These are phyloP conservation scores for Monosporascus sp. DNA, from an alignment of 2,329 filamentous ascomycete species.

Conservation along the genomic window DNA sequence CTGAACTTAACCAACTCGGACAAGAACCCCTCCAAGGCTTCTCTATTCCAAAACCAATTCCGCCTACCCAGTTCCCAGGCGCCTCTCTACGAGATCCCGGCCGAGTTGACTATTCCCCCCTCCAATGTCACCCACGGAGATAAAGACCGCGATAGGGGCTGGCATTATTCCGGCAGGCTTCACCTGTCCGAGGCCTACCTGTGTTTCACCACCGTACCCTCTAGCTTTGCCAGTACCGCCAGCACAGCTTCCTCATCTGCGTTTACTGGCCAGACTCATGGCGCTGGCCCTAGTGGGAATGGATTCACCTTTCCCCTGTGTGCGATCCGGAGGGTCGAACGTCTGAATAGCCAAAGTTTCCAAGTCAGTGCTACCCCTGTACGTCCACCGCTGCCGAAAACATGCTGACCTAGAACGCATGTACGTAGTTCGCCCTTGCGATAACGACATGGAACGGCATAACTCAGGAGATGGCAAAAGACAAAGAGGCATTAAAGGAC, in stretches of 20 bases:
- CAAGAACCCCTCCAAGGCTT: slow-evolving; percentile 81
- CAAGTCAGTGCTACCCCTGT: slow-evolving; percentile 38
- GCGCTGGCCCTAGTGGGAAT: slow-evolving; percentile 87
- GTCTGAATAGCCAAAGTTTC: slow-evolving; percentile 87
- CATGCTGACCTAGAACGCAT: slow-evolving; percentile 10
- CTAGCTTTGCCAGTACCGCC: slow-evolving; percentile 77
- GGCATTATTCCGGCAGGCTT: slow-evolving; percentile 85
- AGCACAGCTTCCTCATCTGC: slow-evolving; percentile 73
- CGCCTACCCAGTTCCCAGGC: slow-evolving; percentile 88
- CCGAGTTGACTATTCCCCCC: slow-evolving; percentile 83
- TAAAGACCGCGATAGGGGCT: slow-evolving; percentile 66
- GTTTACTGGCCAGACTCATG: slow-evolving; percentile 90
- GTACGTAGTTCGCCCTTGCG: slow-evolving; percentile 71
- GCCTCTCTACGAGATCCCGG: slow-evolving; percentile 91
- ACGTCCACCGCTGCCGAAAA: not conserved
- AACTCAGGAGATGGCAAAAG: slow-evolving; percentile 42
- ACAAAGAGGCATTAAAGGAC: slow-evolving; percentile 35
- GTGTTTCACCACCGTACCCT: slow-evolving; percentile 91
- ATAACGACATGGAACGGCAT: slow-evolving; percentile 92
- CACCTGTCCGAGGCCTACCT: slow-evolving; percentile 92
- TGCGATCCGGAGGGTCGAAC: slow-evolving; percentile 84
- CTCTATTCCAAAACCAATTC: slow-evolving; percentile 93
- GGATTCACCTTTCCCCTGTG: slow-evolving; percentile 93
- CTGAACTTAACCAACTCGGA: slow-evolving; percentile 68
- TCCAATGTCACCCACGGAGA: slow-evolving; percentile 66